Evolutionary conservation across 2,329 filamentous ascomycete species (phyloP).

Genomic region (Diaporthe sp.): DNA sequence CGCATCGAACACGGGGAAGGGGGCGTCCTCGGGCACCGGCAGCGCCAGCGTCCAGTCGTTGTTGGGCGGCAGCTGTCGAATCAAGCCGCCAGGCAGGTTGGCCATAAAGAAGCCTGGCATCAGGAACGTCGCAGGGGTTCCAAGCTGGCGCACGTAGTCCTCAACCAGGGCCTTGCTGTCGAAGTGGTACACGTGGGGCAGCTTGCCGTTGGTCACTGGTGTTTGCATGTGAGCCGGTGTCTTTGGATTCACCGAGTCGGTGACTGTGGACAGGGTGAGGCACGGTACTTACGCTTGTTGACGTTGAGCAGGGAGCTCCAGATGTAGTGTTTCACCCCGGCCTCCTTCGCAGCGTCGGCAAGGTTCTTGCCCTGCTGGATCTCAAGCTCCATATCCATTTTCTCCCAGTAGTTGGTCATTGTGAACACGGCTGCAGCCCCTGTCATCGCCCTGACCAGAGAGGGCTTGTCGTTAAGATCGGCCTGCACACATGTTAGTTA

Average conservation of each 20-base stretch:
- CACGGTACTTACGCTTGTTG: slow-evolving; percentile 47
- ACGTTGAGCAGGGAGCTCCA: slow-evolving; percentile 56
- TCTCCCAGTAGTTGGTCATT: slow-evolving; percentile 64
- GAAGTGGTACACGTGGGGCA: slow-evolving; percentile 60
- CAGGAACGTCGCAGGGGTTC: slow-evolving; percentile 61
- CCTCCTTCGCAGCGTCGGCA: slow-evolving; percentile 56
- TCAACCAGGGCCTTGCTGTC: slow-evolving; percentile 68
- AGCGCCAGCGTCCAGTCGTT: slow-evolving; percentile 47
- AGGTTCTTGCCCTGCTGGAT: slow-evolving; percentile 58
- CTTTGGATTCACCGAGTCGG: too few relatives aligned
- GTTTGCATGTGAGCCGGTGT: neutral
- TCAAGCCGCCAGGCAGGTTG: slow-evolving; percentile 51
- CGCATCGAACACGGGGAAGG: slow-evolving; percentile 48
- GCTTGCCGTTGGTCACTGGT: slow-evolving; percentile 51
- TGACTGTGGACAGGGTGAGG: neutral
- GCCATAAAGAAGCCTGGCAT: slow-evolving; percentile 65
- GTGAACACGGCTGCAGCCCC: slow-evolving; percentile 61
- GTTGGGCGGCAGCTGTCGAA: slow-evolving; percentile 43
- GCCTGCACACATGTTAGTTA: slow-evolving; percentile 45
- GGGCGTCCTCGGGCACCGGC: slow-evolving; percentile 44
- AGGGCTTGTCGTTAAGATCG: slow-evolving; percentile 58
- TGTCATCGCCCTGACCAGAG: slow-evolving; percentile 54
- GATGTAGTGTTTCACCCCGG: slow-evolving; percentile 54
- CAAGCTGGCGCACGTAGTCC: slow-evolving; percentile 59
- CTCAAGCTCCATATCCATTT: slow-evolving; percentile 51